Base-by-base conservation (phyloP, 345 rosid species). In the Kandelia obovata region DNA sequence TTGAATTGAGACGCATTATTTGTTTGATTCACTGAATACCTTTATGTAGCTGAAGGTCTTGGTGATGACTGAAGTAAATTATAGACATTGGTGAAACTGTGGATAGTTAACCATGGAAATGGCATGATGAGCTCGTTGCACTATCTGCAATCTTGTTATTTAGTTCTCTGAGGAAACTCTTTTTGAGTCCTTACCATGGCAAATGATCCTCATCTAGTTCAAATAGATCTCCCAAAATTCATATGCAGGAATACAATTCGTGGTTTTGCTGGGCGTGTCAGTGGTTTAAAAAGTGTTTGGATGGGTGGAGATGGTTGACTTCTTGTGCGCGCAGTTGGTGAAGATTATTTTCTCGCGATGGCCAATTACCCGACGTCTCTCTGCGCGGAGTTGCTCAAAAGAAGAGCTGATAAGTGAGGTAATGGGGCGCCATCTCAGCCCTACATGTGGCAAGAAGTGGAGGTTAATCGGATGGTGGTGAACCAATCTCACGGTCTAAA, bases 281-380 rank as follows among this genome's bases (percentile, higher is more conserved):
- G 62, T 60, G 64, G 64, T 60, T 32, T 3, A 2, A 20, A 60
- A 32, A 17, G 46, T 6, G 64, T 13, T 3, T 30, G 32, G 31
- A 16, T 39, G 53, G 47, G 19, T 43, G 19, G 49, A 13, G 32
- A 55, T 35, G 43, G 69, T 70, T 66, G 77, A 69, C 77, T 61
- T 60, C 21, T 10, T 53, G 35, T 60, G 25, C 21, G 15, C 21
- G 15, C 3, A 46, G 39, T 56, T 68, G 35, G 51, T 16, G 26
- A 37, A 16, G 9, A 31, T 72, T 64, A 28, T 70, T 28, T 49
- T 55, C 67, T 65, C 16, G 72, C 8, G 62, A 66, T 66, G 65
- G 58, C 81, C 64, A 78, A 59, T 78, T 0, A 74, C 78, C 7
- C 74, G 73, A 78, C 75, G 57, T 56, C 32, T 69, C 58, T 2